Evolutionary conservation across 2,329 filamentous ascomycete species (phyloP).

Genomic region (Apiospora marii): DNA sequence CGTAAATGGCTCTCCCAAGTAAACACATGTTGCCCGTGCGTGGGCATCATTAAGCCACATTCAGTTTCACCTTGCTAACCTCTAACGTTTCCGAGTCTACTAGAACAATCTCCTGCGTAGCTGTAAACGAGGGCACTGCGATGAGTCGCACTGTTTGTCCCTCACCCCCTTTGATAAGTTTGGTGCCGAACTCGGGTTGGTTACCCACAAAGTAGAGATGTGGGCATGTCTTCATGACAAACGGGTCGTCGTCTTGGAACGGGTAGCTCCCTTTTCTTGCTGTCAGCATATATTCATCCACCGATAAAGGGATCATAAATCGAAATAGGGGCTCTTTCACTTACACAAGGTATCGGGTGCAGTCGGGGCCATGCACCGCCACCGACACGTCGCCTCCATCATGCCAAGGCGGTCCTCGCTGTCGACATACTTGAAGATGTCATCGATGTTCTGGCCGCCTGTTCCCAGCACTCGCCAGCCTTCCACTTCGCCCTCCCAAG

Average conservation of each 20-base stretch:
- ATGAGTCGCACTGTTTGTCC: constrained; percentile 80
- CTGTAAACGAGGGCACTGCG: constrained; percentile 82
- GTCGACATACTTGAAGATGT: constrained; percentile 90
- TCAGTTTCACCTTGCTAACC: constrained; percentile 72
- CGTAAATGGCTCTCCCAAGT: constrained; percentile 3
- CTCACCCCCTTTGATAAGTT: constrained; percentile 69
- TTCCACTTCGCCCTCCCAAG: constrained; percentile 89
- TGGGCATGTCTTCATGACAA: constrained; percentile 84
- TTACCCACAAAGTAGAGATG: constrained; percentile 92
- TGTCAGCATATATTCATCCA: background rate
- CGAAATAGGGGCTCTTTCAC: constrained; percentile 43
- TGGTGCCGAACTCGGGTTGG: constrained; percentile 80
- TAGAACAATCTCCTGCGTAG: constrained; percentile 81
- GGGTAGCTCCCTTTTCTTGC: constrained; percentile 81
- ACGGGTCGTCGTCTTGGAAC: constrained; percentile 92
- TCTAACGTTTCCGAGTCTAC: constrained; percentile 88
- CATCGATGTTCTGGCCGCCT: constrained; percentile 91
- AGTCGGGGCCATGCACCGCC: constrained; percentile 90
- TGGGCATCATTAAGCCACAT: background rate
- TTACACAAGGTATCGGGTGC: constrained; percentile 94
- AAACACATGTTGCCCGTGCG: background rate
- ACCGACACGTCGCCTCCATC: constrained; percentile 94
- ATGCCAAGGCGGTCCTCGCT: constrained; percentile 80
- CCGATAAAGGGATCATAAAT: background rate
- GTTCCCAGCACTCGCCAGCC: constrained; percentile 89